A percentile compares a stretch with the other conserved stretches of the same genome.
Evolutionary conservation across 208 protist genomes (phyloP).

Genomic region (Trypanosomatidae sp.): DNA sequence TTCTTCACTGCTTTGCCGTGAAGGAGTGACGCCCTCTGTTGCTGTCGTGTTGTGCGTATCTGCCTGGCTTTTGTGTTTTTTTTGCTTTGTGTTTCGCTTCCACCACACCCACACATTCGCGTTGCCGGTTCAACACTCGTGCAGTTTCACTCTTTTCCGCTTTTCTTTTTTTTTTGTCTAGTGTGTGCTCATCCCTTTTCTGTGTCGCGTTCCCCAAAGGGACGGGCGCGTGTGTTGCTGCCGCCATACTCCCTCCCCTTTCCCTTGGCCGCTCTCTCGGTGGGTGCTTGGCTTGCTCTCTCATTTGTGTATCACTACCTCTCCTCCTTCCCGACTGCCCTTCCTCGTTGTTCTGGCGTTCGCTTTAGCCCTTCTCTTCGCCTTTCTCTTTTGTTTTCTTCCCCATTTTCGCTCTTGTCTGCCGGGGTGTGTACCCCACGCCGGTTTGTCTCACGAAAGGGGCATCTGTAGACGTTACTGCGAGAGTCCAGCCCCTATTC

Average conservation of each 20-base stretch:
- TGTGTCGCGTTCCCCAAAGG: background rate
- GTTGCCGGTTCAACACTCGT: background rate
- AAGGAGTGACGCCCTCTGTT: background rate
- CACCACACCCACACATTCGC: background rate
- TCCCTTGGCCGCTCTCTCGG: background rate
- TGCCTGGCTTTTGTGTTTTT: background rate
- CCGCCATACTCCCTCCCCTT: background rate
- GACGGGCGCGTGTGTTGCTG: background rate
- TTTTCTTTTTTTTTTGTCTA: conserved; percentile 5
- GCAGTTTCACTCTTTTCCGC: background rate
- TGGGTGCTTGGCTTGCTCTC: background rate
- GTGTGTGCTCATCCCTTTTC: background rate
- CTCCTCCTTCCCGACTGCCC: conserved; percentile 4
- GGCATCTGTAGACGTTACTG: background rate
- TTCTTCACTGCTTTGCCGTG: background rate
- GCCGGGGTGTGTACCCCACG: background rate
- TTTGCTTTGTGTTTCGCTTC: background rate
- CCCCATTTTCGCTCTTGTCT: conserved; percentile 2
- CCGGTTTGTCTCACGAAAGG: conserved; percentile 1
- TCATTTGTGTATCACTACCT: conserved; percentile 1
- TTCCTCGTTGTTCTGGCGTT: background rate
- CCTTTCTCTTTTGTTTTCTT: background rate
- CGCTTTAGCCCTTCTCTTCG: too few relatives aligned
- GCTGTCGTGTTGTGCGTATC: background rate
- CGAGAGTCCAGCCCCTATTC: background rate